Evolutionary conservation across 202 grass and related monocot species (phyloP), one percentile per base, ranked within the genome.

Genomic region (Sporobolus alterniflorus): DNA sequence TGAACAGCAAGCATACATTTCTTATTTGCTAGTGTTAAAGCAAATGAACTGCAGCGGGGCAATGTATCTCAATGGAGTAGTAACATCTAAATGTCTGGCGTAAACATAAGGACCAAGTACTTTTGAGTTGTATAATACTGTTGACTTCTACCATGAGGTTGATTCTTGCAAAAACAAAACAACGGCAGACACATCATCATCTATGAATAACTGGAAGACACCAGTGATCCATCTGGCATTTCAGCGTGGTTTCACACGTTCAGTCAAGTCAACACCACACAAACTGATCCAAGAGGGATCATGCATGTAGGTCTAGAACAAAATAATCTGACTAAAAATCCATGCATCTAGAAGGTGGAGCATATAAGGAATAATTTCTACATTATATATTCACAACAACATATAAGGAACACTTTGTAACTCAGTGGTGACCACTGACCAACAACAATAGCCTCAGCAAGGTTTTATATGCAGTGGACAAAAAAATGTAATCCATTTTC

Each of bases 121-220:
- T 0, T 49, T 59, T 7, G 63, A 86, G 74, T 52, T 83, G 73
- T 61, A 34, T 32, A 49, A 32, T 1, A 65, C 67, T 78, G 26
- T 32, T 44, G 11, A 17, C 29, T 67, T 60, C 20, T 11, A 78
- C 39, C 49, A 62, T 39, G 36, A 57, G 69, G 56, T 7, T 36
- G 82, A 24, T 85, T 84, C 46, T 77, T 49, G 71, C 55, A 75
- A 79, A 80, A 86, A 74, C 26, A 73, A 83, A 63, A 83, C 33
- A 87, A 87, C 36, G 75, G 0, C 84, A 55, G 60, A 48, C n/a
- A n/a, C 80, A 79, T 64, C 61, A 80, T 65, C 28, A 52, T 83
- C 50, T 39, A 36, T 29, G 66, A 71, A 79, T 29, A 86, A 72
- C 86, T 79, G 12, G 17, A 79, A 43, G 34, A 67, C 33, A 79